Evolutionary conservation across 805 yeast species (phyloP), one percentile per base, ranked within the genome.

Genomic region (Teunomyces aglyptinius): DNA sequence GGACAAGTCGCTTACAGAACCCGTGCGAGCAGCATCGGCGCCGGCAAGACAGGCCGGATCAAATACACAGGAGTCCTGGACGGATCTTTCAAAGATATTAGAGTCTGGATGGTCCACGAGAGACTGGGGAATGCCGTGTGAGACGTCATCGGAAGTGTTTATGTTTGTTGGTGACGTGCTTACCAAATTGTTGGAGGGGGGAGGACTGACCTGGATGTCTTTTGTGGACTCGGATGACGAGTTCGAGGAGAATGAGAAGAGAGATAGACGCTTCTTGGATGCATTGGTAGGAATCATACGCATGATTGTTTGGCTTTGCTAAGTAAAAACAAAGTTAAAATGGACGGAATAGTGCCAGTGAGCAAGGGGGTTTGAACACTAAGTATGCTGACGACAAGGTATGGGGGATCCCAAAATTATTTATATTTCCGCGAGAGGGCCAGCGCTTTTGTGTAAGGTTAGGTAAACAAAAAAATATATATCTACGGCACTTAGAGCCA

Each of bases 31-130:
- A 19, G 27, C 33, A 15, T 48, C 38, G 3, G 15, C 7, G 6
- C 6, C n/a, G 15, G 33, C 16, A 13, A 34, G 38, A 19, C 38
- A 34, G 2, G 38, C 43, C 3, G 52, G 51, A 6, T 49, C 56
- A 26, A 54, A 47, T 6, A 47, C 38, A 13, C 51, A 39, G 47
- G 53, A 49, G 45, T 70, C 75, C 49, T 71, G 76, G 24, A 71
- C 76, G 13, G 71, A 67, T 16, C 76, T 57, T 55, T 72, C 77
- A 50, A 72, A 72, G 41, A 72, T 72, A 49, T 57, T 55, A 32
- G 58, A 53, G 18, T 58, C 61, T 3, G 63, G 61, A 40, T 49
- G 49, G 41, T 58, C 56, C 15, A 48, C 53, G 34, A 50, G 44
- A 6, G 50, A 53, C 7, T 54, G 55, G 10, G 56, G 51, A 22